Conservation (phyloP, 2,329 filamentous ascomycete genomes). For the Aspergillus glaucus region DNA sequence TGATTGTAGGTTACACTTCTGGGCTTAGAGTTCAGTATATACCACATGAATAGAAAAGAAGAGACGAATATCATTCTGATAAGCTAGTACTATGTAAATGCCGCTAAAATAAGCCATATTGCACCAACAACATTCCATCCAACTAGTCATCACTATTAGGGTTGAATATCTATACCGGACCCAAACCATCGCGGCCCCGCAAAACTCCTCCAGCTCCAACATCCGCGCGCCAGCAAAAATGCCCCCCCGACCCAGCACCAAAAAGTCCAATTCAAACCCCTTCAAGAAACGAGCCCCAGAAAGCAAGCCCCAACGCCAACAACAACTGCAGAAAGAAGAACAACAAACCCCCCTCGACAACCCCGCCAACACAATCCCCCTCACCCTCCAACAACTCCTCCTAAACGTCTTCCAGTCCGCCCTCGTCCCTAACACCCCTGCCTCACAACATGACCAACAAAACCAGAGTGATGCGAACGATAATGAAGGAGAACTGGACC, state of each 20-base stretch:
- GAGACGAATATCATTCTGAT: too few relatives aligned
- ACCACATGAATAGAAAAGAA: too few relatives aligned
- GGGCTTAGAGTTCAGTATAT: too few relatives aligned
- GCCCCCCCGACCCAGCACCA: conserved; percentile 7
- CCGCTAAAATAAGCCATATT: too few relatives aligned
- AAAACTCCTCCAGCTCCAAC: not conserved
- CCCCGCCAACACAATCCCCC: conserved; percentile 35
- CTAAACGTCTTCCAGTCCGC: conserved; percentile 66
- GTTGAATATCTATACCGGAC: too few relatives aligned
- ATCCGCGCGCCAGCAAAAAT: not conserved
- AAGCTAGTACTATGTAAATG: too few relatives aligned
- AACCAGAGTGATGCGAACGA: not conserved
- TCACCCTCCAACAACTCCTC: conserved; percentile 60
- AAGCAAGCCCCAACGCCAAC: not conserved
- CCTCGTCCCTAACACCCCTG: conserved; percentile 51
- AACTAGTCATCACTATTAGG: too few relatives aligned
- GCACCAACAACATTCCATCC: too few relatives aligned
- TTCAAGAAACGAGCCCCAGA: not conserved
- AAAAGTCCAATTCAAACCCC: conserved; percentile 3
- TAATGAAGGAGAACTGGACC: conserved; percentile 16
- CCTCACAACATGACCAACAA: not conserved
- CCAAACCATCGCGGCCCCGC: too few relatives aligned
- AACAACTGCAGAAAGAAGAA: not conserved
- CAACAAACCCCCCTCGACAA: conserved; percentile 6
- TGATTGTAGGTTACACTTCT: too few relatives aligned